phyloP scores from a whole-genome alignment of 2,329 filamentous ascomycete genomes.

The Claviceps maximensis region DNA sequence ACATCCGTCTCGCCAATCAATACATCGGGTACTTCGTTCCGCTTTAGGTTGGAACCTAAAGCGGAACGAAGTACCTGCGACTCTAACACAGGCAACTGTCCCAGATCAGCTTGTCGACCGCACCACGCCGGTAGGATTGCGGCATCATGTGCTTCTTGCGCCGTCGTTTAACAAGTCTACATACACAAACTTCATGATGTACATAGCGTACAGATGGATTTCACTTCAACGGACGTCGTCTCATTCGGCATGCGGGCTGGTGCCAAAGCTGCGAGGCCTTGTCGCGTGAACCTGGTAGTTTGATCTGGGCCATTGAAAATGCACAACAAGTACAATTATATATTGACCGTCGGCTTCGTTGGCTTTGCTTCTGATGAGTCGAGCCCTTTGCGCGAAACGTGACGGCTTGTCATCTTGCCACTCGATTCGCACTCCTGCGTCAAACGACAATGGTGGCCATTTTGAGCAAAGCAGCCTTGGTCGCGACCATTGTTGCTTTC shows the following conservation, averaged over 20 bases:
- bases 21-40: too few species aligned
- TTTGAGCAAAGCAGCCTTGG: background rate
- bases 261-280: background rate
- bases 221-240: background rate
- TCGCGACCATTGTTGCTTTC: background rate
- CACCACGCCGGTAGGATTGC: too few species aligned
- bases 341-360: background rate
- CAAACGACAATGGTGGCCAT: background rate
- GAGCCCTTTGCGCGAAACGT: background rate
- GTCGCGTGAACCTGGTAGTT: background rate
- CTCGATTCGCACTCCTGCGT: background rate
- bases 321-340: background rate
- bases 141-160: background rate
- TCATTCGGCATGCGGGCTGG: background rate
- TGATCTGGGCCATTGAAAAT: background rate
- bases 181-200: too few species aligned
- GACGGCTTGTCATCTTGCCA: background rate
- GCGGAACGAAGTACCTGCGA: too few species aligned
- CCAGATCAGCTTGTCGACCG: background rate
- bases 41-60: too few species aligned
- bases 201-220: background rate
- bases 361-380: background rate
- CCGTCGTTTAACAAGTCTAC: background rate
- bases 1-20: background rate
- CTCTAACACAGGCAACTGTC: background rate